Conservation (phyloP, 306 rosid species). For the Prunus padus region DNA sequence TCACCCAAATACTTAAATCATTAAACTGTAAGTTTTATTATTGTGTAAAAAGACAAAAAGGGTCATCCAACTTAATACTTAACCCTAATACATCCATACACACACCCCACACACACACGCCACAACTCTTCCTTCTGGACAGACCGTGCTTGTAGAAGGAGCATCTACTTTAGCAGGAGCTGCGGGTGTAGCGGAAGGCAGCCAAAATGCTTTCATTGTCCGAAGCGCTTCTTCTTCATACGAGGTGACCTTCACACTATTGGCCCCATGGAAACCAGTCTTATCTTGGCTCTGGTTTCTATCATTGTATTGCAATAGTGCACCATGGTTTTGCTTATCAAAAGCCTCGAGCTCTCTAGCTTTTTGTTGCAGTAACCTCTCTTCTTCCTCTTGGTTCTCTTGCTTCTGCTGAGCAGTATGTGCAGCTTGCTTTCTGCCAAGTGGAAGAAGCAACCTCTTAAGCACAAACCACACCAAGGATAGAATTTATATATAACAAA, state of each 20-base stretch:
- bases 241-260: slow-evolving; percentile 95
- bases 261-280: slow-evolving; percentile 92
- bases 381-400: slow-evolving; percentile 85
- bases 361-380: slow-evolving; percentile 65
- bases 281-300: slow-evolving; percentile 68
- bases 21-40: too few species aligned
- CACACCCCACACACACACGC: too few species aligned
- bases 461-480: neutral
- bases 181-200: slow-evolving; percentile 94
- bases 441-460: slow-evolving; percentile 7
- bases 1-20: too few species aligned
- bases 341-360: slow-evolving; percentile 93
- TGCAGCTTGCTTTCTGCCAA: slow-evolving; percentile 72
- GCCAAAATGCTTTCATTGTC: slow-evolving; percentile 99
- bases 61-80: too few species aligned
- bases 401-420: slow-evolving; percentile 81
- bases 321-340: slow-evolving; percentile 98
- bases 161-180: slow-evolving; percentile 78
- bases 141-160: slow-evolving; percentile 65
- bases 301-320: slow-evolving; percentile 80
- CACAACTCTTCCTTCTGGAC: slow-evolving; percentile 93
- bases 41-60: too few species aligned
- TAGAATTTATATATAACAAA: neutral
- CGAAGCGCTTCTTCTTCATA: slow-evolving; percentile 97
- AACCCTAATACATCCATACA: too few species aligned